A percentile compares a stretch with the other conserved stretches of the same genome.
Conservation (phyloP, 495 filamentous ascomycete species). For the Ramalina intermedia region DNA sequence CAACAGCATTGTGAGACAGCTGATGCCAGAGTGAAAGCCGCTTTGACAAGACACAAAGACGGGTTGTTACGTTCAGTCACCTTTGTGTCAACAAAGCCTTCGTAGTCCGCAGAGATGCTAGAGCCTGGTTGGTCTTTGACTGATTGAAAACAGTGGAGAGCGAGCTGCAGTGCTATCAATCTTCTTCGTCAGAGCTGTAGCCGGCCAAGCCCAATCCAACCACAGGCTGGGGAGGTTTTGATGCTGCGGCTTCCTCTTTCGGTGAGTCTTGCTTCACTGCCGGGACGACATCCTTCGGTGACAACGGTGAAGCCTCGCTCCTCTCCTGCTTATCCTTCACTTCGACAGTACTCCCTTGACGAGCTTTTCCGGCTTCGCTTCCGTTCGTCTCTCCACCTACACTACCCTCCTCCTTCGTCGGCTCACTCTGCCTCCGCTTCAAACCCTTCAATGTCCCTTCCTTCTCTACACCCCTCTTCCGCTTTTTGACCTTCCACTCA, state of each 20-base stretch:
- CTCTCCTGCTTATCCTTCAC: neutral
- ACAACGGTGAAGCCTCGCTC: neutral
- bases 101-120: no score
- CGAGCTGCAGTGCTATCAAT: no score
- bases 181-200: conserved; percentile 31
- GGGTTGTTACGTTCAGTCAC: no score
- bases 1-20: no score
- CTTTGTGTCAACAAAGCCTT: no score
- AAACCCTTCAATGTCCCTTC: conserved; percentile 35
- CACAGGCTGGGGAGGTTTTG: neutral
- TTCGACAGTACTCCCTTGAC: neutral
- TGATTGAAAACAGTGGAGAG: no score
- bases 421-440: conserved; percentile 41
- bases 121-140: no score
- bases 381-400: neutral
- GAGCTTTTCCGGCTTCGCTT: neutral
- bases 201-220: conserved; percentile 23
- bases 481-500: conserved; percentile 44
- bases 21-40: no score
- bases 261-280: neutral
- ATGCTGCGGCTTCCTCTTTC: neutral
- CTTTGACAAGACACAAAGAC: no score
- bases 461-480: conserved; percentile 43
- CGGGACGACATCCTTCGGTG: neutral
- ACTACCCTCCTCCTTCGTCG: conserved; percentile 7